Evolutionary conservation across 2,329 filamentous ascomycete genomes (phyloP).

Genomic region (Orbilia oligospora): DNA sequence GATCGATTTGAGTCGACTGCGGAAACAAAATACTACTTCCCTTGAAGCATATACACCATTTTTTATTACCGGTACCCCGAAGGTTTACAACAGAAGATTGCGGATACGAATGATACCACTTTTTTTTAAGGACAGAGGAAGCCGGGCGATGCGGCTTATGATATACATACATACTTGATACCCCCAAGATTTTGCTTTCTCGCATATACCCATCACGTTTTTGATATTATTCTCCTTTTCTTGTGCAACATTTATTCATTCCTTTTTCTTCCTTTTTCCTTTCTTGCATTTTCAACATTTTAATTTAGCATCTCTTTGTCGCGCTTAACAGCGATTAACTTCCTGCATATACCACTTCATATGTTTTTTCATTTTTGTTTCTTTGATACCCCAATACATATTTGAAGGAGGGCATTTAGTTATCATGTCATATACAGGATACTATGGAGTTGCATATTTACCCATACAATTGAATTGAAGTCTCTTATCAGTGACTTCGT

Average conservation of each 20-base stretch:
- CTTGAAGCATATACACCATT: conserved; percentile 23
- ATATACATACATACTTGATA: conserved; percentile 27
- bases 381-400: conserved; percentile 37
- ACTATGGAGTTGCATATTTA: conserved; percentile 45
- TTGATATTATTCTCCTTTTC: conserved; percentile 17
- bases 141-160: conserved; percentile 8
- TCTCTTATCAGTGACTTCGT: conserved; percentile 7
- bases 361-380: not conserved
- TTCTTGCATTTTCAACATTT: conserved; percentile 9
- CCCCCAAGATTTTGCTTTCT: conserved; percentile 34
- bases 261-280: conserved; percentile 9
- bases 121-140: not conserved
- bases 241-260: conserved; percentile 25
- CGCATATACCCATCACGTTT: conserved; percentile 39
- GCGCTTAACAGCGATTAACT: conserved; percentile 32
- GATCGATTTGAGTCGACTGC: conserved; percentile 7
- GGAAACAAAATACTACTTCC: not conserved
- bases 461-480: conserved; percentile 28
- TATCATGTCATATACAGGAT: conserved; percentile 34
- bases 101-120: conserved; percentile 27
- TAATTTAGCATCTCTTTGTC: conserved; percentile 37
- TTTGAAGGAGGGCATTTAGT: conserved; percentile 23
- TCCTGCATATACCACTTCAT: conserved; percentile 18
- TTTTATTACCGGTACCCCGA: conserved; percentile 42
- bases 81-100: not conserved